Evolutionary conservation across 495 filamentous ascomycete species (phyloP).

Genomic region (Sphaerosporella brunnea): DNA sequence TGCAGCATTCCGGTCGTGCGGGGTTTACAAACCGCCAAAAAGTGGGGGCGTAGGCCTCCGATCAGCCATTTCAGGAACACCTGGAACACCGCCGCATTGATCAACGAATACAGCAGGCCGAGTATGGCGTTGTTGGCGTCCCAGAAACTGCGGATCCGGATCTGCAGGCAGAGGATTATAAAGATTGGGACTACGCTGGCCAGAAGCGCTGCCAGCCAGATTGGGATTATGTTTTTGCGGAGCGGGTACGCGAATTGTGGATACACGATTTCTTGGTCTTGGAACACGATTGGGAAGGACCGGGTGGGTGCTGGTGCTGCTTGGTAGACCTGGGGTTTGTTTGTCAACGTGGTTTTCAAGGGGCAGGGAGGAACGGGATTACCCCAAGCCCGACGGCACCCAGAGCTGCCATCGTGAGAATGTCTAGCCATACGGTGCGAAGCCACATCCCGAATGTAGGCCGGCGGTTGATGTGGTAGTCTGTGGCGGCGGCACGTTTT

Average conservation of each 20-base stretch:
- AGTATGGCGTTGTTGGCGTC: slow-evolving; percentile 46
- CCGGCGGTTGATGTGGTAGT: slow-evolving; percentile 28
- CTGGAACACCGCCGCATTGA: slow-evolving; percentile 39
- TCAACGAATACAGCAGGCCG: slow-evolving; percentile 42
- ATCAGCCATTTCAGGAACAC: slow-evolving; percentile 38
- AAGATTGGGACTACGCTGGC: slow-evolving; percentile 29
- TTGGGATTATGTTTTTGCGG: slow-evolving; percentile 33
- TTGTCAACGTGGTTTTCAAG: neutral
- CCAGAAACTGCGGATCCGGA: slow-evolving; percentile 47
- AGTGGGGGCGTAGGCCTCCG: slow-evolving; percentile 36
- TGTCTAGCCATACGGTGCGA: slow-evolving; percentile 39
- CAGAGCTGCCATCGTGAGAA: slow-evolving; percentile 39
- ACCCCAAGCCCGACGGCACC: slow-evolving; percentile 42
- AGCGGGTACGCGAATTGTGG: slow-evolving; percentile 35
- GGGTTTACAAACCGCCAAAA: slow-evolving; percentile 28
- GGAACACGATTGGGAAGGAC: slow-evolving; percentile 41
- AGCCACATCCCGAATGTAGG: slow-evolving; percentile 40
- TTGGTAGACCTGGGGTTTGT: slow-evolving; percentile 33
- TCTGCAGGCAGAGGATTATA: slow-evolving; percentile 34
- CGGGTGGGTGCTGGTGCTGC: slow-evolving; percentile 38
- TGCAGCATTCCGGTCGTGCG: neutral
- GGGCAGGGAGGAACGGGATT: slow-evolving; percentile 17
- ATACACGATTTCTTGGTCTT: slow-evolving; percentile 36
- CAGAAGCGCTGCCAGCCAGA: slow-evolving; percentile 30
- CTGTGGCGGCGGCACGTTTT: neutral